Base-by-base conservation (phyloP, 169 alveolate genomes). In the Eimeria tenella region DNA sequence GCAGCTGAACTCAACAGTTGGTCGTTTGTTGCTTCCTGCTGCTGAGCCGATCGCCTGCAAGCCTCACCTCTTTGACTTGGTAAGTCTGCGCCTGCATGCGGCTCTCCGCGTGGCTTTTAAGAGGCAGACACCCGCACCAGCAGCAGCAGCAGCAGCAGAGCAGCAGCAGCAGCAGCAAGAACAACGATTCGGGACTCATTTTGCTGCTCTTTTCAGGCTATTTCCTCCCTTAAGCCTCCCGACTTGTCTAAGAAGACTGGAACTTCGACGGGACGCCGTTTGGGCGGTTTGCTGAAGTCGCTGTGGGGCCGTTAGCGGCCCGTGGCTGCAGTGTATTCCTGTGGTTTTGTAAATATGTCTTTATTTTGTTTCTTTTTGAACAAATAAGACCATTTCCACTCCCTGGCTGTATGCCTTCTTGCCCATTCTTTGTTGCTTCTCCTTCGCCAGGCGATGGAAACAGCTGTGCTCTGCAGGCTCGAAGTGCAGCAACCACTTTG, bases 11-110 rank as follows among this genome's bases (percentile, higher is more conserved):
- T 68, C 77, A n/a, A 68, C 77, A 17, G 77, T 68, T 2, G 77
- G 77, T 0, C 77, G 77, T 77, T 19, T 52, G 65, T 6, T 77
- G 42, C 87, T 52, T 6, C 87, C 87, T 31, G 11, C 87, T 8
- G n/a, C 58, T 5, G 70, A 77, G 68, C 68, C 68, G 31, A 21
- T 77, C 42, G 70, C 87, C 25, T 77, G 87, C 87, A 77, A 77
- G 65, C 87, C 87, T 25, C 87, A 31, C 2, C 87, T 77, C 63
- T 77, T 77, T 31, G 87, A 77, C 87, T 31, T 77, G 62, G 87
- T 77, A 17, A 52, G 87, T 4, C 11, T 23, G 23, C 79, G 11
- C 68, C 19, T 58, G 11, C 68, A 11, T 17, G 11, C 11, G 68
- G 68, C 68, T 58, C 21, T 58, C 68, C 19, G 21, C 68, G 68